Base-by-base conservation (phyloP, 192 early-diverging fungal species). In the Pecoramyces ruminantium region DNA sequence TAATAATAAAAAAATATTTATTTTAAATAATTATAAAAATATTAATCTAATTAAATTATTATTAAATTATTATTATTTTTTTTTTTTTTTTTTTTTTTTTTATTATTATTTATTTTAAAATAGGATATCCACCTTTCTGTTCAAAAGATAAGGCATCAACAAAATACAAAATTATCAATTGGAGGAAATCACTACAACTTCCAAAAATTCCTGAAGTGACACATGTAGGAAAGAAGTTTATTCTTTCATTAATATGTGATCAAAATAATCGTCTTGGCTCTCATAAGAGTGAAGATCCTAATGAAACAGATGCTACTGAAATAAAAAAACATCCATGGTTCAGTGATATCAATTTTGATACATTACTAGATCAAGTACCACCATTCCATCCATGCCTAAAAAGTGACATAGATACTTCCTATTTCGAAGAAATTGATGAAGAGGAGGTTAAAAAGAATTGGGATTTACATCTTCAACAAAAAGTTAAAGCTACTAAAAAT, bases 141-240 rank as follows among this genome's bases (percentile, higher is more conserved):
- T 85, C 87, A 78, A 90, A 88, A 77, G 85, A 85, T 82, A 78
- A 86, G 78, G 27, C 86, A 88, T 29, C 88, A 88, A 29, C 86
- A 90, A 92, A 90, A 82, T 81, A 86, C 29, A 93, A 93, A 78
- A 93, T 93, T 78, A 84, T 93, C 78, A 90, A 92, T 83, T 93
- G 91, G 91, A 82, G 84, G 4, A 85, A 90, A 78, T 82, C 87
- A 18, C 82, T 93, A 15, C 84, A 84, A 30, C 93, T 92, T 81
- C 92, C 92, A 13, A 42, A 85, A 34, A 80, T 87, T 77, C 90
- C 91, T 13, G 79, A 77, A 28, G 88, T 92, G 25, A 86, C 86
- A 6, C 78, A 81, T 14, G 88, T 91, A 38, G 91, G 86, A 12
- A 86, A 90, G 79, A 92, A 92, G 81, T 80, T 93, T 78, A 93